Base-by-base conservation (phyloP, 108 stramenopile genomes). In the Pseudonitzschia multistriata region DNA sequence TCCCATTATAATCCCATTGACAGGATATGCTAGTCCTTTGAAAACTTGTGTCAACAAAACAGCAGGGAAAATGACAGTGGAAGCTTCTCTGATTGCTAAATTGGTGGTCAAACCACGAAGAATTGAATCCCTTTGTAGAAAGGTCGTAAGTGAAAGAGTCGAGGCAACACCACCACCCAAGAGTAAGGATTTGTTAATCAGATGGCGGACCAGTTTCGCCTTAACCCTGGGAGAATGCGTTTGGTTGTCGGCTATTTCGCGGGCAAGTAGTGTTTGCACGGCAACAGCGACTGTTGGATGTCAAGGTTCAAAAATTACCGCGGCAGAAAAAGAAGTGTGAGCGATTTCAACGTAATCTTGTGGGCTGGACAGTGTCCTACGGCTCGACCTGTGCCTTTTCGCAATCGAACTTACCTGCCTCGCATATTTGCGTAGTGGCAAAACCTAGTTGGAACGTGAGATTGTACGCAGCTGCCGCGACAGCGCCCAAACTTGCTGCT, bases 1-100 rank as follows among this genome's bases (percentile, higher is more conserved):
- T 66, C 95, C 96, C 95, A 97, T 96, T 29, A 94, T 70, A 21
- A 95, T 93, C 14, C 95, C 96, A 73, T 96, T 96, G 56, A 91
- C 89, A 2, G 94, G 94, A 74, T 97, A 97, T 27, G 93, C 94
- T n/a, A 96, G 81, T 34, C 96, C 96, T 74, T 89, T 89, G 37
- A 79, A 52, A 8, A 84, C 81, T 81, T 97, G 96, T 21, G 92
- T 92, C 35, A 84, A 54, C 70, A 94, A 63, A 3, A 94, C 92
- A n/a, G 79, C 88, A 27, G 90, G 92, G 39, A 97, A 93, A 13
- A 97, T 88, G 0, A 74, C 68, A 19, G 69, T 50, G 34, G 88
- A 86, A 8, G 92, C 92, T 21, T 78, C 79, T 47, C 84, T 78
- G 31, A 97, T 86, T 30, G 75, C 84, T 10, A 66, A 48, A 71